phyloP scores from a whole-genome alignment of 2,329 filamentous ascomycete genomes.

The Periconia macrospinosa region DNA sequence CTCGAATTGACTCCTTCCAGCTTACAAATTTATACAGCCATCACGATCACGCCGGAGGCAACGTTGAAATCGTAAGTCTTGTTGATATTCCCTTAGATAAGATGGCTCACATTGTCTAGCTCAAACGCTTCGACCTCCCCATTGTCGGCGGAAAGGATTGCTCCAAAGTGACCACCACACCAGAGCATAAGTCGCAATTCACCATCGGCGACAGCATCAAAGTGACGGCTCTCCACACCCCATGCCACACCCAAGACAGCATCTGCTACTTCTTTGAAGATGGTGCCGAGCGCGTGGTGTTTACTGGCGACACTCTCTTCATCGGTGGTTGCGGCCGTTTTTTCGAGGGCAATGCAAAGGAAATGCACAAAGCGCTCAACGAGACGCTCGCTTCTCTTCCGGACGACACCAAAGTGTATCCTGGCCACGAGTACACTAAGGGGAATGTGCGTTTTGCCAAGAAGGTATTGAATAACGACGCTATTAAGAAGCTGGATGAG shows the following conservation, averaged over 20 bases:
- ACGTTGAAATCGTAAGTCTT: constrained; percentile 69
- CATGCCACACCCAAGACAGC: constrained; percentile 97
- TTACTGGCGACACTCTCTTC: constrained; percentile 96
- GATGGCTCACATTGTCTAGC: constrained; percentile 38
- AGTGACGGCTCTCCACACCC: constrained; percentile 88
- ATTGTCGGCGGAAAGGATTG: constrained; percentile 91
- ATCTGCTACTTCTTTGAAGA: constrained; percentile 95
- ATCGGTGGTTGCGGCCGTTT: constrained; percentile 94
- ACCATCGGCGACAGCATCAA: constrained; percentile 77
- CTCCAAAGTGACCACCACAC: constrained; percentile 75
- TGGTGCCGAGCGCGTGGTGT: constrained; percentile 74
- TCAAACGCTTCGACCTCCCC: constrained; percentile 65
- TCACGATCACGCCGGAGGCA: constrained; percentile 92
- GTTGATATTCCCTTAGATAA: background rate
- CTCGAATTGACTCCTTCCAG: background rate
- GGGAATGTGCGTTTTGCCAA: constrained; percentile 87
- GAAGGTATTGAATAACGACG: constrained; percentile 73
- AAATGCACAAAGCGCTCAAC: constrained; percentile 91
- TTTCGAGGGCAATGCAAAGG: constrained; percentile 84
- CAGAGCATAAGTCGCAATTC: constrained; percentile 74
- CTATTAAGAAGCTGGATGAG: constrained; percentile 70
- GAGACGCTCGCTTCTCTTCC: constrained; percentile 78
- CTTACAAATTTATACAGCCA: constrained; percentile 62
- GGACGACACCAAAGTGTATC: constrained; percentile 89
- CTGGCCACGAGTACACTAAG: constrained; percentile 98